Evolutionary conservation across 2,329 filamentous ascomycete genomes (phyloP), one percentile per base, ranked within the genome.

Genomic region (Trichoderma gracile): DNA sequence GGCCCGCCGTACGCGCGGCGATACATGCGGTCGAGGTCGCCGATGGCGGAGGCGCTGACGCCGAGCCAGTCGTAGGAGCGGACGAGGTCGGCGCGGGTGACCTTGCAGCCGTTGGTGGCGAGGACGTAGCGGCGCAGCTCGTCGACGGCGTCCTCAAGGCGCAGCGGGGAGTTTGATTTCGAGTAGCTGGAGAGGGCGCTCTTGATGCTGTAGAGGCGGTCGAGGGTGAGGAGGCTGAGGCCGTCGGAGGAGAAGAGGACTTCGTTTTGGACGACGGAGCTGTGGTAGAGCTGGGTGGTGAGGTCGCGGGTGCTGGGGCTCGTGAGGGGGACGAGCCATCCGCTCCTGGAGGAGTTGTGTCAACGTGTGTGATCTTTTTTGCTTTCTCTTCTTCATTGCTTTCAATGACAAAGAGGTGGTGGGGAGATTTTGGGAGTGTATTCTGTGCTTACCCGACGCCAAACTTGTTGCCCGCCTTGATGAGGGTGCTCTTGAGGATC

Each of bases 151-250:
- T 86, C 81, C 68, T 87, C 84, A 9, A 89, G 79, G 12, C 81
- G 78, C 38, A 77, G 71, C 12, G 75, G 75, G 42, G 77, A 77
- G 19, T 72, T 74, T 1, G 79, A 80, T 64, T 78, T 79, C 5
- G 83, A 80, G 72, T 88, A 88, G 67, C 80, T 81, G 19, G 83
- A 80, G 12, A 89, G 78, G 1, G 85, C 84, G 53, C 80, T 79
- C 73, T 88, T 88, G 76, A 90, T 85, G 47, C 84, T 86, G 75
- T 88, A 90, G 52, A 88, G 74, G 56, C 85, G 80, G 73, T 89
- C 87, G 12, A 89, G 79, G 0, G 85, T 81, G 15, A 88, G 73
- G 8, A 90, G 76, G 0, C 82, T 86, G 12, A 90, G 78, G 19
- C 85, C 85, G 27, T 84, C 82, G 2, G 84, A 81, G 2, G 81